phyloP scores from a whole-genome alignment of 164 flowering plant genomes.

The Aristolochia contorta region DNA sequence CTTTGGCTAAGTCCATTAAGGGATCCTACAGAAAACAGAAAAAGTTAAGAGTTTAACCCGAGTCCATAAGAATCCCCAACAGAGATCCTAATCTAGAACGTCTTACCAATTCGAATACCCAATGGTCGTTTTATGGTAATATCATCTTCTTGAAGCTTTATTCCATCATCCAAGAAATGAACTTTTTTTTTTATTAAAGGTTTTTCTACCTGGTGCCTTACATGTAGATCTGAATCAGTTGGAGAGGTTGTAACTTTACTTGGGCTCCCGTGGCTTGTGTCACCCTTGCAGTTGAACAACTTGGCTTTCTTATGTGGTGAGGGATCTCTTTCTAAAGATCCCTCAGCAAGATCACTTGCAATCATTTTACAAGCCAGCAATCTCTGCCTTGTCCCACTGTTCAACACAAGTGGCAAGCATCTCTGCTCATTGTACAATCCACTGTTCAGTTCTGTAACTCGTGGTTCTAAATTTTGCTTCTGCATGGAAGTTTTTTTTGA shows the following conservation, averaged over 20 bases:
- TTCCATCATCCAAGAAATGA: conserved; percentile 40
- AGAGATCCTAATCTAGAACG: neutral
- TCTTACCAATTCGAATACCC: conserved; percentile 23
- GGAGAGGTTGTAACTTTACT: conserved; percentile 1
- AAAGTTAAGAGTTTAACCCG: neutral
- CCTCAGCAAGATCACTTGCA: conserved; percentile 10
- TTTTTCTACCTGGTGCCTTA: conserved; percentile 10
- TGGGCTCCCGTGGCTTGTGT: conserved; percentile 4
- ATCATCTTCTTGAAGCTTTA: conserved; percentile 14
- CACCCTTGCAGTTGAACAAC: neutral
- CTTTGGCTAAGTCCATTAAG: conserved; percentile 23
- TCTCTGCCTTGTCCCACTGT: conserved; percentile 14
- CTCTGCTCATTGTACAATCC: conserved; percentile 15
- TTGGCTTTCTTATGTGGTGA: conserved; percentile 1
- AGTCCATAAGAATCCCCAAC: neutral
- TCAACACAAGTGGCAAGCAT: conserved; percentile 22
- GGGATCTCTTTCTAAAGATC: conserved; percentile 7
- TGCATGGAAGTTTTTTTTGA: neutral
- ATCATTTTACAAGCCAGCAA: conserved; percentile 26
- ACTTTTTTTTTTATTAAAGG: conserved; percentile 41
- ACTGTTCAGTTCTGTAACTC: conserved; percentile 17
- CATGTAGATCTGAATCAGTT: conserved; percentile 7
- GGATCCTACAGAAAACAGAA: conserved; percentile 26
- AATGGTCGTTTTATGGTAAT: conserved; percentile 16
- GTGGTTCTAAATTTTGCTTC: conserved; percentile 1